A percentile compares a stretch with the other conserved stretches of the same genome.
Conservation (phyloP, 352 stramenopile species). For the Globisporangium alternatum region DNA sequence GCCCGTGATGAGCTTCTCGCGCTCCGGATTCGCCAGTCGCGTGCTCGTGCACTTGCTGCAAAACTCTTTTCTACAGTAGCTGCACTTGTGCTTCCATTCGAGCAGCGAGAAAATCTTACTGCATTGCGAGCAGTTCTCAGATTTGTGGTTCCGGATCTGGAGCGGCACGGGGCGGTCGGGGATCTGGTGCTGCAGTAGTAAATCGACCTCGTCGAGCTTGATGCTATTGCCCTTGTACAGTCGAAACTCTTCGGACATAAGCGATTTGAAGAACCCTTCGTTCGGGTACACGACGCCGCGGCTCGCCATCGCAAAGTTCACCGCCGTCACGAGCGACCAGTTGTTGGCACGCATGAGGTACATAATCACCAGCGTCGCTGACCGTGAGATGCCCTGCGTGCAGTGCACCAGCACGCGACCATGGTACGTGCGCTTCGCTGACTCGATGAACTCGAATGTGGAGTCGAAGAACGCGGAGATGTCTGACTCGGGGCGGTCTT, state of each 20-base stretch:
- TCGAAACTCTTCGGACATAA: slow-evolving; percentile 77
- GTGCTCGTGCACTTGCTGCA: slow-evolving; percentile 85
- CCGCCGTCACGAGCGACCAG: slow-evolving; percentile 79
- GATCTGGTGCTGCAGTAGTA: slow-evolving; percentile 67
- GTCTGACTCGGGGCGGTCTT: slow-evolving; percentile 68
- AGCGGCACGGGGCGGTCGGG: slow-evolving; percentile 71
- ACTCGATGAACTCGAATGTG: slow-evolving; percentile 76
- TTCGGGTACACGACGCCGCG: slow-evolving; percentile 83
- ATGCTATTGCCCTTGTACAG: slow-evolving; percentile 81
- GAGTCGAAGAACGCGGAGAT: slow-evolving; percentile 70
- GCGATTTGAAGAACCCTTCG: slow-evolving; percentile 68
- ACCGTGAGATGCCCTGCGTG: slow-evolving; percentile 83
- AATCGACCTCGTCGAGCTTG: slow-evolving; percentile 62
- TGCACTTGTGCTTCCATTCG: slow-evolving; percentile 86
- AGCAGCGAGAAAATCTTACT: slow-evolving; percentile 74
- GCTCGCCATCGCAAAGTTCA: slow-evolving; percentile 77
- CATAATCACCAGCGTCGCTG: slow-evolving; percentile 80
- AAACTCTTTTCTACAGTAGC: slow-evolving; percentile 73
- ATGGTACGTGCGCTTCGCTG: slow-evolving; percentile 70
- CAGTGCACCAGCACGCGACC: slow-evolving; percentile 81
- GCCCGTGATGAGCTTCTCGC: slow-evolving; percentile 44
- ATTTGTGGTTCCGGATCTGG: slow-evolving; percentile 56
- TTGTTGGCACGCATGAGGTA: slow-evolving; percentile 84
- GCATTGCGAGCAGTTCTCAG: slow-evolving; percentile 68
- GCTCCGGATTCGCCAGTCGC: slow-evolving; percentile 55